Conservation (phyloP, 2,329 filamentous ascomycete species). For the Claviceps sp. region DNA sequence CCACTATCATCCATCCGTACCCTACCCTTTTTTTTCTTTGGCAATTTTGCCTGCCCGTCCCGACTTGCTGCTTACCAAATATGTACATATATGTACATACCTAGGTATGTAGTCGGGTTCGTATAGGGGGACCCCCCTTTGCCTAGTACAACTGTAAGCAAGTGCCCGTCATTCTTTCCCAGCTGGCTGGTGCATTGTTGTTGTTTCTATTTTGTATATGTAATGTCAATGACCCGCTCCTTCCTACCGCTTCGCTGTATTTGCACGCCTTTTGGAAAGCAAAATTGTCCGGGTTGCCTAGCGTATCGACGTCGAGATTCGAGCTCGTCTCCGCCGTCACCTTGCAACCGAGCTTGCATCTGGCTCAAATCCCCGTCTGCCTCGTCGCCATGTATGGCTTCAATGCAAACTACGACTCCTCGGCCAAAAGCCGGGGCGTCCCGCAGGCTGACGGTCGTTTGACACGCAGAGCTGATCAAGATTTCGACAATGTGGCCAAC, state of each 20-base stretch:
- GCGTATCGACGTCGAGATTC: background rate
- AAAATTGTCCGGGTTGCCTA: background rate
- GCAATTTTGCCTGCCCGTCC: too few relatives aligned
- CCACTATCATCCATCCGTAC: background rate
- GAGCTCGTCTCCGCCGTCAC: background rate
- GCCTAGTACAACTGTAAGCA: too few relatives aligned
- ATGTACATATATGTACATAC: too few relatives aligned
- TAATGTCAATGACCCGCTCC: too few relatives aligned
- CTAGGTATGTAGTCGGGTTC: too few relatives aligned
- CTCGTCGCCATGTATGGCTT: slow-evolving; percentile 10
- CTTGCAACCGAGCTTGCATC: background rate
- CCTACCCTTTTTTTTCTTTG: too few relatives aligned
- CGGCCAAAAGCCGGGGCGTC: slow-evolving; percentile 28
- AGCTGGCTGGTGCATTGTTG: background rate
- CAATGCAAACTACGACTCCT: slow-evolving; percentile 34
- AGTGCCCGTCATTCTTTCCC: background rate
- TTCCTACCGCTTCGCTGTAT: too few relatives aligned
- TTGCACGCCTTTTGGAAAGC: too few relatives aligned
- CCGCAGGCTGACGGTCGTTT: slow-evolving; percentile 17
- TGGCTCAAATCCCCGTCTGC: background rate
- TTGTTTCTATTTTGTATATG: too few relatives aligned
- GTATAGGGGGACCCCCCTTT: too few relatives aligned
- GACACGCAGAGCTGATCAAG: slow-evolving; percentile 11
- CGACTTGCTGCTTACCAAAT: too few relatives aligned
- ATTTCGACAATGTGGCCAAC: slow-evolving; percentile 12